These are phyloP conservation scores for Neopestalotiopsis rosae DNA, from an alignment of 2,329 filamentous ascomycete species.

Conservation along the genomic window DNA sequence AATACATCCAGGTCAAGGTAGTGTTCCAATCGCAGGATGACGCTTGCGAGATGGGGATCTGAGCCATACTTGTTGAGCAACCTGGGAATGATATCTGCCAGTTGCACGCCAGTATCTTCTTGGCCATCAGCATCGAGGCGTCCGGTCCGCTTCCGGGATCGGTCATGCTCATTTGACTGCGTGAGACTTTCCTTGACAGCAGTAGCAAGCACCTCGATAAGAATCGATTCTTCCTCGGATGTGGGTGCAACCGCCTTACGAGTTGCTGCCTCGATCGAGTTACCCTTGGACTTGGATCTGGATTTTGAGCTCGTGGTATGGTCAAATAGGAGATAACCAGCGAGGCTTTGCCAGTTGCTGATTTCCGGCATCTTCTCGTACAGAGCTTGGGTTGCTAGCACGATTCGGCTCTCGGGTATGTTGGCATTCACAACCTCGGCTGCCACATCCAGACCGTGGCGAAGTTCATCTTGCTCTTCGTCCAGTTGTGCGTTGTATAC, in stretches of 20 bases:
- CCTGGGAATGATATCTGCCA: constrained; percentile 81
- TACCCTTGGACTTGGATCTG: constrained; percentile 58
- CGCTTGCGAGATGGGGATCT: constrained; percentile 82
- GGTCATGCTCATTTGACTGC: constrained; percentile 69
- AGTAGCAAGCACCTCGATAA: constrained; percentile 86
- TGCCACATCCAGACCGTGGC: constrained; percentile 54
- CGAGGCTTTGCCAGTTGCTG: constrained; percentile 84
- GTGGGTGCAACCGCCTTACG: constrained; percentile 76
- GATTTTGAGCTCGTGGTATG: constrained; percentile 71
- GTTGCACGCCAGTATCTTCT: constrained; percentile 77
- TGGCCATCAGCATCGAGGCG: constrained; percentile 72
- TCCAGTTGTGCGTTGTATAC: constrained; percentile 77
- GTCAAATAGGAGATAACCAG: constrained; percentile 91
- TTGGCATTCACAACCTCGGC: constrained; percentile 65
- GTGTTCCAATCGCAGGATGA: constrained; percentile 85
- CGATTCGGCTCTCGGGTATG: constrained; percentile 79
- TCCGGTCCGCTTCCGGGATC: constrained; percentile 60
- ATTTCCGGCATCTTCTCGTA: constrained; percentile 84
- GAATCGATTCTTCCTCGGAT: constrained; percentile 78
- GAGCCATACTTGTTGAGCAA: constrained; percentile 93
- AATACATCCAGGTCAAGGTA: constrained; percentile 87
- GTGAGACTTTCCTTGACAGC: constrained; percentile 77
- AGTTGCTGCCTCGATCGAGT: constrained; percentile 66
- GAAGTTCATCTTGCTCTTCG: constrained; percentile 56
- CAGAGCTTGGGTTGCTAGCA: constrained; percentile 82